Base-by-base conservation (phyloP, 768 basidiomycete genomes). In the Auriscalpium orientale region DNA sequence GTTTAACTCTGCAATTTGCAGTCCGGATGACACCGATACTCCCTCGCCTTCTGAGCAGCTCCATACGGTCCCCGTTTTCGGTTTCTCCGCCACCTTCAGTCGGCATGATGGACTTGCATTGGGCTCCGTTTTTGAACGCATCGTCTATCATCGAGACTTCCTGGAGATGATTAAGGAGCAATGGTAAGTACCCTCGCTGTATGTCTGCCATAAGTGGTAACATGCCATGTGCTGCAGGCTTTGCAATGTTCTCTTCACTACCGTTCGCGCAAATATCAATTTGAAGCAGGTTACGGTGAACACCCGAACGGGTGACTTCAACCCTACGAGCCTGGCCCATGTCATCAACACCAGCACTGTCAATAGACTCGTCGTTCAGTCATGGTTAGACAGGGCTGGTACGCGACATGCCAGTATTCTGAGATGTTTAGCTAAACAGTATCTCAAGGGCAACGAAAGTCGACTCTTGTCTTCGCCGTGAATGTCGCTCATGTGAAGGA, bases 31-130 rank as follows among this genome's bases (percentile, higher is more conserved):
- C 47, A 57, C 69, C 47, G 67, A 75, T 52, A 50, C 43, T 20
- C 2, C 48, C 16, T 46, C 3, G 36, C 53, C 66, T n/a, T 56
- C 55, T 46, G 67, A 72, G 40, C 66, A 68, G 12, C 74, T 82
- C 64, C 72, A 73, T 36, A 21, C 10, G 45, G 81, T 95, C 28
- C 92, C 95, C 2, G 84, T 97, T 51, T 78, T 98, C 46, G 95
- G 95, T 0, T 97, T 98, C 67, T 93, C 92, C 53, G 95, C 95
- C 1, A 98, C 95, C 0, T 97, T 97, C 72, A 86, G 84, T 60
- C 80, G 95, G 33, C 90, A 95, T 61, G 95, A 98, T 62, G 89
- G 92, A 5, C 74, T 95, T 2, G 90, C 93, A 2, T 79, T 98
- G 4, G 86, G 91, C 7, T 85, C 87, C 2, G 86, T 97, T 1